phyloP scores from a whole-genome alignment of 257 asterid genomes.

The Paulownia fortunei region DNA sequence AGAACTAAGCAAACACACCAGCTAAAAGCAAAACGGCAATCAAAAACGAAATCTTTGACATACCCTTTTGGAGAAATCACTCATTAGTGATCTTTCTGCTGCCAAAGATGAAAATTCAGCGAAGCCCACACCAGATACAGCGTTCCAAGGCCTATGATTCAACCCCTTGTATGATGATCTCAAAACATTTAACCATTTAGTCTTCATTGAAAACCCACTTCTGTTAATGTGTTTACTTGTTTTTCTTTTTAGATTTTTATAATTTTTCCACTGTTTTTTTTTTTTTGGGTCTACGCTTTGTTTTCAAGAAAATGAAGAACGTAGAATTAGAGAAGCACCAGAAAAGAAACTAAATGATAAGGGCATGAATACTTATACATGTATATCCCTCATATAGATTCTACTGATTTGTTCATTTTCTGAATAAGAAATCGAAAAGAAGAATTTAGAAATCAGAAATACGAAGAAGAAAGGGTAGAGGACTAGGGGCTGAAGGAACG shows the following conservation, averaged over 20 bases:
- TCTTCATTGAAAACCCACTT: conserved; percentile 54
- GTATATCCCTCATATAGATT: background rate
- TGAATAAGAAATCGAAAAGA: conserved; percentile 15
- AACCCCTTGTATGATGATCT: conserved; percentile 53
- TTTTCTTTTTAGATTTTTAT: background rate
- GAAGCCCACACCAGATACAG: conserved; percentile 42
- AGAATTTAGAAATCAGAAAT: conserved; percentile 22
- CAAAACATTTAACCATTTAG: conserved; percentile 34
- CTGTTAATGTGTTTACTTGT: conserved; percentile 30
- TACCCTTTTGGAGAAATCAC: conserved; percentile 49
- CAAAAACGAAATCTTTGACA: conserved; percentile 25
- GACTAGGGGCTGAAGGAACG: background rate
- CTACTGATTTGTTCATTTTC: conserved; percentile 21
- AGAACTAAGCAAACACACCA: background rate
- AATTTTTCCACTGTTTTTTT: background rate
- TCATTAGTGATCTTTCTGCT: conserved; percentile 35
- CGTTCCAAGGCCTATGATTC: conserved; percentile 33
- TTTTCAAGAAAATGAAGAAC: background rate
- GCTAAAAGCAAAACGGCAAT: conserved; percentile 13
- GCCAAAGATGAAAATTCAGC: conserved; percentile 52
- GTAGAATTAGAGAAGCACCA: background rate
- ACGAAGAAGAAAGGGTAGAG: background rate
- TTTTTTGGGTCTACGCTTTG: background rate
- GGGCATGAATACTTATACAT: background rate
- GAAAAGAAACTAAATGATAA: background rate